Conservation (phyloP, 768 basidiomycete genomes). For the Suillus subaureus region DNA sequence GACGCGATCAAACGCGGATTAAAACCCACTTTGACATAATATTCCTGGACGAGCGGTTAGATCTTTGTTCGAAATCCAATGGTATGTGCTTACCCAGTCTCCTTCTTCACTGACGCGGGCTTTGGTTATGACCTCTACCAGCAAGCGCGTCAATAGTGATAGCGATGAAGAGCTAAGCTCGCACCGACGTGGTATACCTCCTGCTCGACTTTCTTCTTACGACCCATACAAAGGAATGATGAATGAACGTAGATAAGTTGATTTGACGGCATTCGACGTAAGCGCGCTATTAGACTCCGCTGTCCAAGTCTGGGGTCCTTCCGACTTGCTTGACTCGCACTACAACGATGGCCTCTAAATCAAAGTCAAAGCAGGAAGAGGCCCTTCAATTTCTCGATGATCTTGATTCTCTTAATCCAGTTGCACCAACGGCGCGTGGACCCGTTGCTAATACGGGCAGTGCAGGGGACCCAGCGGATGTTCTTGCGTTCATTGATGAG, state of each 20-base stretch:
- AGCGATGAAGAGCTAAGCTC: constrained; percentile 14
- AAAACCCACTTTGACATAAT: constrained; percentile 60
- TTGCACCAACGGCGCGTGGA: constrained; percentile 25
- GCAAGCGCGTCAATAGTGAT: neutral
- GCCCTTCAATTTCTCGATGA: constrained; percentile 93
- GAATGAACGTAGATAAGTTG: neutral
- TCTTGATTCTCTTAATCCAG: constrained; percentile 77
- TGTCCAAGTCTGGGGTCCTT: constrained; percentile 1
- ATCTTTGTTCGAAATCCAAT: neutral
- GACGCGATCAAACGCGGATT: constrained; percentile 1
- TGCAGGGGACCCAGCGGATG: constrained; percentile 76
- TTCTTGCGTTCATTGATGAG: constrained; percentile 92
- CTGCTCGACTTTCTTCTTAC: constrained; percentile 29
- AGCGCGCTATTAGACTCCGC: constrained; percentile 2
- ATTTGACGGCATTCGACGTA: constrained; percentile 2
- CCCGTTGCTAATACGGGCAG: constrained; percentile 30
- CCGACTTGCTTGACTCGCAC: neutral
- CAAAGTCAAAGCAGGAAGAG: constrained; percentile 84
- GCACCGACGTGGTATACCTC: constrained; percentile 53
- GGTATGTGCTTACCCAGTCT: constrained; percentile 50
- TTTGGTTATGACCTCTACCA: constrained; percentile 59
- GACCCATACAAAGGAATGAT: constrained; percentile 21
- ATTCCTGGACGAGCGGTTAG: constrained; percentile 48
- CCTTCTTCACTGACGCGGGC: constrained; percentile 53
- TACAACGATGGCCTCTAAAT: constrained; percentile 41